These are phyloP conservation scores for Thermothielavioides terrestris DNA, from an alignment of 495 filamentous ascomycete species.

Conservation along the genomic window DNA sequence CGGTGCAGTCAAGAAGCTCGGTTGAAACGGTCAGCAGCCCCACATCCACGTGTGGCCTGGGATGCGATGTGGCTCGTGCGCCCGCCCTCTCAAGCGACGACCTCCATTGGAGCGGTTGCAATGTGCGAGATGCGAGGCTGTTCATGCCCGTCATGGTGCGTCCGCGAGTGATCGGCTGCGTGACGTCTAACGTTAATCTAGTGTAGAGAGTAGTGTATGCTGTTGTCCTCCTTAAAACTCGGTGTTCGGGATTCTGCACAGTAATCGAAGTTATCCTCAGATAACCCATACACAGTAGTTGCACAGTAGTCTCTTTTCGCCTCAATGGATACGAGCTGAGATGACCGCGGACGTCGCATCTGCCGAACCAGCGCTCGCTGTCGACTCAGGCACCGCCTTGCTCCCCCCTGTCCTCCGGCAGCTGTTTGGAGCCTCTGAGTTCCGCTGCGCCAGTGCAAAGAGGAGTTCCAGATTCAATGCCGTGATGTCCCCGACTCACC, in stretches of 20 bases:
- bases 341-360: not conserved
- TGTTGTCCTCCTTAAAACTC: no score
- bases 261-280: no score
- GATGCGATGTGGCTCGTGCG: slow-evolving; percentile 3
- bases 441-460: not conserved
- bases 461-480: not conserved
- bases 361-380: not conserved
- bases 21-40: no score
- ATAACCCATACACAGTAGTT: no score
- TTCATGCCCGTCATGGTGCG: not conserved
- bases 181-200: no score
- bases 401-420: not conserved
- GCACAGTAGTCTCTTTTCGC: not conserved
- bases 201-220: no score
- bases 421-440: not conserved
- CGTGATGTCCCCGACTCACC: slow-evolving; percentile 1
- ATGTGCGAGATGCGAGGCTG: no score
- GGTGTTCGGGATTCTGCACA: no score
- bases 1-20: not conserved
- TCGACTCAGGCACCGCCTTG: not conserved
- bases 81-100: no score
- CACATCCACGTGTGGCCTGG: not conserved
- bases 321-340: no score
- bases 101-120: no score
- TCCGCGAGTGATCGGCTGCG: not conserved